These are phyloP conservation scores for Helicocarpus griseus DNA, from an alignment of 2,329 filamentous ascomycete genomes.

Conservation along the genomic window DNA sequence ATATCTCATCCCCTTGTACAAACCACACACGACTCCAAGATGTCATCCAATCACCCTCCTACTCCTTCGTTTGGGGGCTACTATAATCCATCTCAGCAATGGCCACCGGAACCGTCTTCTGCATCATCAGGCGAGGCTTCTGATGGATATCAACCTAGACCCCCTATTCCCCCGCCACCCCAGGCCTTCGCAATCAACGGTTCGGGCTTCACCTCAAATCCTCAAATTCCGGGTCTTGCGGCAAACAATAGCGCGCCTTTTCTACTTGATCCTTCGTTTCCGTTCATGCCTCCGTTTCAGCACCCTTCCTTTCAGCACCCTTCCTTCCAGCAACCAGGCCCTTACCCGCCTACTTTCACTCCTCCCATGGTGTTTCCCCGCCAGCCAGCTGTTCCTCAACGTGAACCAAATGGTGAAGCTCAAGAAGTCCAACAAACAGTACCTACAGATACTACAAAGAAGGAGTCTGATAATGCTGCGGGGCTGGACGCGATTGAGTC, in stretches of 20 bases:
- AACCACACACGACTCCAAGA: constrained; percentile 19
- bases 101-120: constrained; percentile 20
- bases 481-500: not conserved
- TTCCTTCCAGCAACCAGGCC: constrained; percentile 16
- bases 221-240: constrained; percentile 23
- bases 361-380: constrained; percentile 11
- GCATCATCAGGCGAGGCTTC: constrained; percentile 19
- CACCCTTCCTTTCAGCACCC: constrained; percentile 24
- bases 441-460: not conserved
- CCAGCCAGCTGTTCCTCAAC: constrained; percentile 3
- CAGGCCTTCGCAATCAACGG: constrained; percentile 18
- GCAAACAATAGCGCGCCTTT: constrained; percentile 18
- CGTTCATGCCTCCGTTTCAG: constrained; percentile 25
- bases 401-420: not conserved
- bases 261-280: constrained; percentile 21
- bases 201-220: constrained; percentile 18
- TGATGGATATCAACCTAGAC: constrained; percentile 19
- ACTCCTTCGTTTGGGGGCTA: constrained; percentile 34
- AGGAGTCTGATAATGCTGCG: not conserved
- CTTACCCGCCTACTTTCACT: constrained; percentile 3
- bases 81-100: constrained; percentile 27
- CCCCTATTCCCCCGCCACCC: constrained; percentile 15
- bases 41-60: constrained; percentile 37
- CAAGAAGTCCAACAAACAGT: not conserved
- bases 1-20: constrained; percentile 6